Evolutionary conservation across 129 eudicot genomes (phyloP).

Genomic region (Dittrichia graveolens): DNA sequence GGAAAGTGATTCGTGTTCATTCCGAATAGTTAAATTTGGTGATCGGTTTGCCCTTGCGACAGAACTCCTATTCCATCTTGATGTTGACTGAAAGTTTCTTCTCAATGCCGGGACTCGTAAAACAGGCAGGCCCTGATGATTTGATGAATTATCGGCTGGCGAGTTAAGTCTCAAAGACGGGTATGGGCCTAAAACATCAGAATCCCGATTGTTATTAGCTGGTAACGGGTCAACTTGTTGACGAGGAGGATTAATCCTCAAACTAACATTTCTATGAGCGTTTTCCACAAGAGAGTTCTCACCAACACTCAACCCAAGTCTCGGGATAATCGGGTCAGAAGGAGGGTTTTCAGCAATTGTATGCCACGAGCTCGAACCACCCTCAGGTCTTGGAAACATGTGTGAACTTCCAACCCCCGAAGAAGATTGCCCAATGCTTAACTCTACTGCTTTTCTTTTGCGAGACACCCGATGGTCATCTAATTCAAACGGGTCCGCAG

Average conservation of each 20-base stretch:
- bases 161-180: constrained; percentile 43
- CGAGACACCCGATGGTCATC: constrained; percentile 64
- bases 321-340: constrained; percentile 50
- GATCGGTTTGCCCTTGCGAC: constrained; percentile 49
- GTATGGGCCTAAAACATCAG: constrained; percentile 32
- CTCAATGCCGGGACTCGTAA: constrained; percentile 46
- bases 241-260: constrained; percentile 49
- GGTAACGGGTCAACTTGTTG: constrained; percentile 47
- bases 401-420: constrained; percentile 62
- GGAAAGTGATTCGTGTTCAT: constrained; percentile 42
- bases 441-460: constrained; percentile 75
- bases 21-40: constrained; percentile 35
- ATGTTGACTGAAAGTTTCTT: constrained; percentile 38
- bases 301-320: constrained; percentile 57
- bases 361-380: constrained; percentile 48
- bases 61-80: constrained; percentile 61
- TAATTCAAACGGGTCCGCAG: constrained; percentile 27
- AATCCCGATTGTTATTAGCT: constrained; percentile 29
- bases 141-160: constrained; percentile 22
- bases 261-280: constrained; percentile 51
- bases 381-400: constrained; percentile 43
- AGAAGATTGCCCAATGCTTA: constrained; percentile 61
- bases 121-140: constrained; percentile 41
- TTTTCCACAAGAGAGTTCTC: constrained; percentile 42
- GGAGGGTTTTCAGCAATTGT: constrained; percentile 28